These are phyloP conservation scores for Maudiozyma humilis DNA, from an alignment of 1,139 yeast species.

Conservation along the genomic window DNA sequence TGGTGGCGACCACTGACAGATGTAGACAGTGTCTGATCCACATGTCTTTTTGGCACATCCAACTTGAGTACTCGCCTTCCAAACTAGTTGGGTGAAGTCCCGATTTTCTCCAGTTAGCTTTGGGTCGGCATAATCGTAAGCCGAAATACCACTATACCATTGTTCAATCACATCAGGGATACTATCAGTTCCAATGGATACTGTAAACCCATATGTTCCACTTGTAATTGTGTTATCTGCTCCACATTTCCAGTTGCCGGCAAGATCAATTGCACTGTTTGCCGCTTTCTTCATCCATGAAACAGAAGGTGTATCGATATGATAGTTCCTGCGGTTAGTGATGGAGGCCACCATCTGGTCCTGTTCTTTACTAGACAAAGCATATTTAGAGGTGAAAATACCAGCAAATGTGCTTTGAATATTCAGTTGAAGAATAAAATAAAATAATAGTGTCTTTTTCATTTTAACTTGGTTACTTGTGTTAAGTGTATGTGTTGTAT, in stretches of 20 bases:
- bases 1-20: conserved; percentile 1
- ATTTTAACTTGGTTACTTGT: no score
- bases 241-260: conserved; percentile 2
- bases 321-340: conserved; percentile 3
- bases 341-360: conserved; percentile 2
- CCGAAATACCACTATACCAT: not conserved
- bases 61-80: conserved; percentile 3
- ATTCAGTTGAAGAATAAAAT: not conserved
- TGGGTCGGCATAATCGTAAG: conserved; percentile 1
- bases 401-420: not conserved
- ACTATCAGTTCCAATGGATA: not conserved
- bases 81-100: not conserved
- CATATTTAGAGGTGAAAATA: conserved; percentile 2
- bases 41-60: conserved; percentile 2
- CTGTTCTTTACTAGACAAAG: conserved; percentile 3
- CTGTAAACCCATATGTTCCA: conserved; percentile 1
- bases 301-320: conserved; percentile 2
- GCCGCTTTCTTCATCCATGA: conserved; percentile 3
- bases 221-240: not conserved
- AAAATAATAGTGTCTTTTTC: not conserved
- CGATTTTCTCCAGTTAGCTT: not conserved
- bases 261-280: conserved; percentile 1
- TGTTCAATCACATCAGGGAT: not conserved
- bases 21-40: not conserved
- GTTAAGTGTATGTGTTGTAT: no score